Conservation (phyloP, 768 basidiomycete species). For the Collybia sordida region DNA sequence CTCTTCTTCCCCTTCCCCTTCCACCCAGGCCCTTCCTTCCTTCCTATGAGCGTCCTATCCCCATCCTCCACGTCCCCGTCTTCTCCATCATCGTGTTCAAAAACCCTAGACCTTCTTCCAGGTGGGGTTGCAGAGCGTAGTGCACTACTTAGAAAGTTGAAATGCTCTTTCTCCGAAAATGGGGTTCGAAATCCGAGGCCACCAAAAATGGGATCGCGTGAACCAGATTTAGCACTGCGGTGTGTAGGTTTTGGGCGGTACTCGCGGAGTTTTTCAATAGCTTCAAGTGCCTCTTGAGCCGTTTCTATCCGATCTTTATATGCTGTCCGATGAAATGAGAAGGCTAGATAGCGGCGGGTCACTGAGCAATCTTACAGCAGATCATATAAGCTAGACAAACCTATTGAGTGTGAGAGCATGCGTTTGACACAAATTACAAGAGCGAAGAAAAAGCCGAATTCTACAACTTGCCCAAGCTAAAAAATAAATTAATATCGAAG, state of each 20-base stretch:
- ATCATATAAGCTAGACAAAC: constrained; percentile 18
- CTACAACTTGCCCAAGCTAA: constrained; percentile 60
- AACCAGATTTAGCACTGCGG: constrained; percentile 30
- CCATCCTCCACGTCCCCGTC: constrained; percentile 16
- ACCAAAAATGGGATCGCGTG: constrained; percentile 45
- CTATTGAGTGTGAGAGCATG: constrained; percentile 69
- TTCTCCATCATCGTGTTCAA: constrained; percentile 7
- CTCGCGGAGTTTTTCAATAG: constrained; percentile 66
- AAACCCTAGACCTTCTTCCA: constrained; percentile 12
- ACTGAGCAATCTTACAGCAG: not conserved
- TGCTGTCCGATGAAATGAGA: constrained; percentile 76
- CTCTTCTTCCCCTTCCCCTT: constrained; percentile 16
- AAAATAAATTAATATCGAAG: not conserved
- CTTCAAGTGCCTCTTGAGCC: constrained; percentile 51
- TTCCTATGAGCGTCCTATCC: constrained; percentile 9
- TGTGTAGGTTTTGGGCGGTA: constrained; percentile 52
- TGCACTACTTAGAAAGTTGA: constrained; percentile 30
- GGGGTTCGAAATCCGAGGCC: constrained; percentile 24
- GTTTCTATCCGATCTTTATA: constrained; percentile 68
- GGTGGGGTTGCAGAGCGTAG: constrained; percentile 22
- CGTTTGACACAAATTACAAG: constrained; percentile 62
- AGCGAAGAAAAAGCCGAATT: constrained; percentile 76
- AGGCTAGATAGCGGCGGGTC: constrained; percentile 36
- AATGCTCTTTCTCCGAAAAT: constrained; percentile 48
- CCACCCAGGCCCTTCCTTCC: constrained; percentile 1